Evolutionary conservation across 805 yeast genomes (phyloP).

Genomic region (Clavispora asparagi): DNA sequence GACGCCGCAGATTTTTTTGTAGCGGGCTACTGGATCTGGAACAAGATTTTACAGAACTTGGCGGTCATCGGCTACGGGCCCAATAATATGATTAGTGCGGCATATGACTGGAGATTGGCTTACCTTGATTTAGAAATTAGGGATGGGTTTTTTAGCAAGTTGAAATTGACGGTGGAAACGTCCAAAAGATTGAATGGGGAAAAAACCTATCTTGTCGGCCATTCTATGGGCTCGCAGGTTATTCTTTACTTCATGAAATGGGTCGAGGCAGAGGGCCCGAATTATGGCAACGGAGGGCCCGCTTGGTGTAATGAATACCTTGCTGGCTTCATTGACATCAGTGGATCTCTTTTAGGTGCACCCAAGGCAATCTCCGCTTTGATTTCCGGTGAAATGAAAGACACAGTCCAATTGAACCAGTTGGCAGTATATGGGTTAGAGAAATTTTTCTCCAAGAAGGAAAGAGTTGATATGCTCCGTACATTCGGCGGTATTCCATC

Average conservation of each 20-base stretch:
- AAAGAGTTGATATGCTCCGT: conserved; percentile 78
- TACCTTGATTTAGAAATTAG: conserved; percentile 83
- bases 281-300: conserved; percentile 87
- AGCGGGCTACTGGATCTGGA: conserved; percentile 99
- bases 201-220: conserved; percentile 77
- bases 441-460: conserved; percentile 84
- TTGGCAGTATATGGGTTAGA: conserved; percentile 92
- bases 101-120: conserved; percentile 95
- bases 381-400: conserved; percentile 97
- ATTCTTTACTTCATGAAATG: conserved; percentile 87
- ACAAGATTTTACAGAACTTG: conserved; percentile 86
- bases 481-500: conserved; percentile 93
- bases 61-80: conserved; percentile 95
- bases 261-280: conserved; percentile 85
- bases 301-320: conserved; percentile 84
- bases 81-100: conserved; percentile 81
- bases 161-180: conserved; percentile 70
- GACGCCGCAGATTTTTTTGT: conserved; percentile 96
- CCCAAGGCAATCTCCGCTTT: conserved; percentile 92
- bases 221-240: conserved; percentile 96
- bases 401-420: conserved; percentile 89
- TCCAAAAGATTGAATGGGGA: conserved; percentile 47
- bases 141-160: conserved; percentile 76
- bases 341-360: conserved; percentile 89
- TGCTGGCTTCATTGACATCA: conserved; percentile 76